Evolutionary conservation across 768 basidiomycete genomes (phyloP), one percentile per base, ranked within the genome.

Genomic region (Tricholoma saponaceum): DNA sequence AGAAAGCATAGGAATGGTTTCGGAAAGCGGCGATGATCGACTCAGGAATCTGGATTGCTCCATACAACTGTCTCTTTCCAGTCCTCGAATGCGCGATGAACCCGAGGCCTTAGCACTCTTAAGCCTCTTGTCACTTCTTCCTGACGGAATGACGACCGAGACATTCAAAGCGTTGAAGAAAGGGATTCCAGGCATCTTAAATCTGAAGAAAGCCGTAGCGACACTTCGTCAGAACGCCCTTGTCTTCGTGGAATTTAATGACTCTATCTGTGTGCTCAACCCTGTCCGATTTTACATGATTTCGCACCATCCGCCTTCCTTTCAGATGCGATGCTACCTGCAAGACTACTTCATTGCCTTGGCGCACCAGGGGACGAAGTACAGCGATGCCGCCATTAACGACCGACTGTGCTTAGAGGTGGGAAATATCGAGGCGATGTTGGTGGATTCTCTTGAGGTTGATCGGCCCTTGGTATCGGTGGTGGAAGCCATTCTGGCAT

Each of bases 41-140:
- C 62, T 70, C 13, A 61, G 56, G 28, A 73, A 65, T 46, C 58
- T 75, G 9, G 71, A 73, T 28, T 54, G 60, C 13, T 75, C 72
- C 0, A 66, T 73, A 32, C 59, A 62, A 28, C 52, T 75, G 2
- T 75, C 73, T 1, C 55, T 75, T 23, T 60, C 61, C 18, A 66
- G 70, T 54, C 66, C 68, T 10, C 56, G 69, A 14, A 72, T 46
- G 30, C 30, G 12, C 8, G 1, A 32, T 10, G 30, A 32, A 10
- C 60, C 68, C 1, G 64, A 62, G 2, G 67, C 72, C 62, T 74
- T 14, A 65, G 68, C 43, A 39, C 66, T 13, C 39, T 74, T 32
- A 32, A 32, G 30, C 30, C 30, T 32, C 30, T 10, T 32, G 10
- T 64, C 68, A 5, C 59, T 71, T 7, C 60, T 74, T 8, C 73